Evolutionary conservation across 2,329 filamentous ascomycete species (phyloP), one percentile per base, ranked within the genome.

Genomic region (Colletotrichum lindemuthianum): DNA sequence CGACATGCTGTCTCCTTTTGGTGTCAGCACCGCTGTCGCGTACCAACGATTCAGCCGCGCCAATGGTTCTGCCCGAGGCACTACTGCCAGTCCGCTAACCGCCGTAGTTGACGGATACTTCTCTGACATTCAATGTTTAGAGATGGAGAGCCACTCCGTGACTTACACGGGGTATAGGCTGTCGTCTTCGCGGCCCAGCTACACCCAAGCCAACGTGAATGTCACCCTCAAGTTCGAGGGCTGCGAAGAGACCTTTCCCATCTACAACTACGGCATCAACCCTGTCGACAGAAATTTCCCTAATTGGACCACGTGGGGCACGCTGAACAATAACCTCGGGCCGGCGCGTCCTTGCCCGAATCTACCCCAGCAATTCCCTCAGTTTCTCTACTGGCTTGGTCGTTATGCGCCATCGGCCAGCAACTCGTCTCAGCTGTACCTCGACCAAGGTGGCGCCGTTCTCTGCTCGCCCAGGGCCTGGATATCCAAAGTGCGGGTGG

Each of bases 401-500:
- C 24, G 33, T 7, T 59, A 53, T 12, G n/a, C 36, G 8, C 48
- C 16, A 9, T 36, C 9, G 11, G n/a, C 41, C 4, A 32, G n/a
- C 6, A 59, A 53, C 37, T 47, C 55, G 9, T 43, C 55, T 12
- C 8, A 16, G 8, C 10, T 52, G 37, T 43, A 45, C 15, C 50
- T 59, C 12, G 32, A 24, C 2, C 15, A 45, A 10, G 55, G 47
- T 10, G 60, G 33, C 6, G 60, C 48, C 2, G 60, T 63, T 2
- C 43, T 63, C 13, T 63, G 60, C 43, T 37, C 56, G 12, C 43
- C 60, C 11, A 50, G 36, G 7, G 36, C 55, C 2, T 59, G 60
- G 60, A 4, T 63, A 11, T 54, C 60, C 2, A 63, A 63, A 41
- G 55, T 63, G 2, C 33, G 24, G 11, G 60, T 59, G 16, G 16